phyloP scores from a whole-genome alignment of 192 early-diverging fungal species.

The Coemansia sp. region DNA sequence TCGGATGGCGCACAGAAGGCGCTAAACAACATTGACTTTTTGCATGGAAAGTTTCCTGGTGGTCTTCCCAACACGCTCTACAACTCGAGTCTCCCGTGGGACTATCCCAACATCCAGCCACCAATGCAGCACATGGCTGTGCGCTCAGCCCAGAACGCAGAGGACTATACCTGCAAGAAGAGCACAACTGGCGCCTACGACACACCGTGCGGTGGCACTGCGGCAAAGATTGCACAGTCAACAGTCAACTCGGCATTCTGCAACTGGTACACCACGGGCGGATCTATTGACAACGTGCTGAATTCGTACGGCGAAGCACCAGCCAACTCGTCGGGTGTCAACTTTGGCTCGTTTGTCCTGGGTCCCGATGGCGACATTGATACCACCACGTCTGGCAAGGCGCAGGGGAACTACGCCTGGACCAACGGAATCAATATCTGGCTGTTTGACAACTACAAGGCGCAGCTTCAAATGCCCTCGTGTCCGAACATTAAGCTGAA shows the following conservation, averaged over 20 bases:
- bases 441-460: slow-evolving; percentile 34
- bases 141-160: slow-evolving; percentile 23
- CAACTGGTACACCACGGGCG: slow-evolving; percentile 71
- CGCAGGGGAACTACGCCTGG: slow-evolving; percentile 35
- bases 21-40: slow-evolving; percentile 40
- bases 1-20: slow-evolving; percentile 32
- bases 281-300: slow-evolving; percentile 54
- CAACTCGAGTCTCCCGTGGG: slow-evolving; percentile 67
- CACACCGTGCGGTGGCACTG: slow-evolving; percentile 7
- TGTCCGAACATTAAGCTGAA: slow-evolving; percentile 50
- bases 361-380: slow-evolving; percentile 23
- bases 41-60: slow-evolving; percentile 57
- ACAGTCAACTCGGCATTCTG: slow-evolving; percentile 62
- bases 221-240: slow-evolving; percentile 51
- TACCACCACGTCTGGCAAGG: slow-evolving; percentile 16
- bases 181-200: background rate
- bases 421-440: slow-evolving; percentile 45
- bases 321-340: slow-evolving; percentile 10
- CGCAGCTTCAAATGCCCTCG: slow-evolving; percentile 23
- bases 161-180: background rate
- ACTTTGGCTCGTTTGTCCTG: slow-evolving; percentile 28
- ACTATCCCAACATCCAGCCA: slow-evolving; percentile 68
- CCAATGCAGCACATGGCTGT: slow-evolving; percentile 63
- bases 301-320: slow-evolving; percentile 16
- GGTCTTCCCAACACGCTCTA: slow-evolving; percentile 64